Conservation (phyloP, 805 yeast species). For the Wickerhamiella slavikovae region DNA sequence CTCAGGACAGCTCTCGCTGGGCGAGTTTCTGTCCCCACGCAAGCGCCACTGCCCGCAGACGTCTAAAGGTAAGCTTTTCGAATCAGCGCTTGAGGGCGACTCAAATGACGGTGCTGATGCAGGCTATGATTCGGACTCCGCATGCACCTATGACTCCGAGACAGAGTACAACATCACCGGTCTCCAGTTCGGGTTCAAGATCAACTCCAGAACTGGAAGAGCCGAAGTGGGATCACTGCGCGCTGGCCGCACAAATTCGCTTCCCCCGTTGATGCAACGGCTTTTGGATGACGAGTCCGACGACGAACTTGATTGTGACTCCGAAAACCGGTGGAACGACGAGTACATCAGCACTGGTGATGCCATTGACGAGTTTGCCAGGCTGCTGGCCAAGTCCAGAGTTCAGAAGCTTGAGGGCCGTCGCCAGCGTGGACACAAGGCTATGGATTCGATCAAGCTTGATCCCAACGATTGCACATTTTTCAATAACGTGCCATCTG, state of each 20-base stretch:
- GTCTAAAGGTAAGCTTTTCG: too few species aligned
- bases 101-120: too few species aligned
- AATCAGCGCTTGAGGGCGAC: too few species aligned
- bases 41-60: too few species aligned
- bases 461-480: too few species aligned
- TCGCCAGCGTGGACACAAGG: background rate
- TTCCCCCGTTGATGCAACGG: conserved; percentile 1
- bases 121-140: too few species aligned
- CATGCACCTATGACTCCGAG: too few species aligned
- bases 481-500: too few species aligned
- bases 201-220: conserved; percentile 2
- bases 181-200: conserved; percentile 2
- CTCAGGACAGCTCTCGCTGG: too few species aligned
- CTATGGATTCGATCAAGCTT: background rate
- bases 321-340: conserved; percentile 2
- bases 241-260: background rate
- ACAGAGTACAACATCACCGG: conserved; percentile 5
- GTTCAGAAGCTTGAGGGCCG: conserved; percentile 1
- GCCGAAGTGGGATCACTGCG: conserved; percentile 2
- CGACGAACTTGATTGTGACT: conserved; percentile 4
- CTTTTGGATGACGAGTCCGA: conserved; percentile 2
- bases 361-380: conserved; percentile 12
- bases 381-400: conserved; percentile 8
- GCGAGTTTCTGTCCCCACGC: too few species aligned
- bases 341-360: conserved; percentile 4